These are phyloP conservation scores for Kingdonia uniflora DNA, from an alignment of 164 flowering plant genomes.

Conservation along the genomic window DNA sequence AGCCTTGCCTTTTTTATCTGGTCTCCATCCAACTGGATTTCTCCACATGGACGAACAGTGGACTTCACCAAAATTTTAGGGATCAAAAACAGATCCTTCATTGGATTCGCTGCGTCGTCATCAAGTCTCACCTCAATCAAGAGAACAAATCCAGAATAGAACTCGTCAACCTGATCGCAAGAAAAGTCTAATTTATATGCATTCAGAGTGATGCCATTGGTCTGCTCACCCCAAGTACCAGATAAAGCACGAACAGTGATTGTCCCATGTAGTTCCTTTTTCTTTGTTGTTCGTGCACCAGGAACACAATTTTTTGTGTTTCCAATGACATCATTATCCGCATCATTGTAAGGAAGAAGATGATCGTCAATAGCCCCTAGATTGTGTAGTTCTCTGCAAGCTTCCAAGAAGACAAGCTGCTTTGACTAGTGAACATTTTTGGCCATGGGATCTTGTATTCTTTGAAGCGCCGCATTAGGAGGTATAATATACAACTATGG, in stretches of 20 bases:
- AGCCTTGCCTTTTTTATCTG: slow-evolving; percentile 59
- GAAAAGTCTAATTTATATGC: slow-evolving; percentile 64
- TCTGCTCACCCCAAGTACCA: slow-evolving; percentile 67
- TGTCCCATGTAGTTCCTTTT: slow-evolving; percentile 93
- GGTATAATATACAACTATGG: slow-evolving; percentile 54
- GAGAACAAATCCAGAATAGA: slow-evolving; percentile 67
- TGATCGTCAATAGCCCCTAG: slow-evolving; percentile 70
- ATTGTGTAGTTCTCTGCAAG: slow-evolving; percentile 68
- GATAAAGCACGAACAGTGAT: slow-evolving; percentile 37
- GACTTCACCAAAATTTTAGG: slow-evolving; percentile 49
- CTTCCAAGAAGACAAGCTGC: slow-evolving; percentile 81
- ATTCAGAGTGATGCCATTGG: slow-evolving; percentile 30
- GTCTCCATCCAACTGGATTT: slow-evolving; percentile 42
- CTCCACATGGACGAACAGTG: slow-evolving; percentile 51
- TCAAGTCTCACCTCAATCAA: slow-evolving; percentile 65
- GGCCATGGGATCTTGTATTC: slow-evolving; percentile 42
- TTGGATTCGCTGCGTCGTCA: slow-evolving; percentile 69
- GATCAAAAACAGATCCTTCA: slow-evolving; percentile 54
- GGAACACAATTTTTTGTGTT: slow-evolving; percentile 25
- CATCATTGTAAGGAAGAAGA: slow-evolving; percentile 50
- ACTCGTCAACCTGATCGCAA: slow-evolving; percentile 31
- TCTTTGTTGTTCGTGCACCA: slow-evolving; percentile 77
- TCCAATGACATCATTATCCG: slow-evolving; percentile 15
- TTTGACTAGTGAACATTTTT: slow-evolving; percentile 37
- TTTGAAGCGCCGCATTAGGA: slow-evolving; percentile 56